These are phyloP conservation scores for Magnusiomyces ingens DNA, from an alignment of 1,139 yeast species.

Conservation along the genomic window DNA sequence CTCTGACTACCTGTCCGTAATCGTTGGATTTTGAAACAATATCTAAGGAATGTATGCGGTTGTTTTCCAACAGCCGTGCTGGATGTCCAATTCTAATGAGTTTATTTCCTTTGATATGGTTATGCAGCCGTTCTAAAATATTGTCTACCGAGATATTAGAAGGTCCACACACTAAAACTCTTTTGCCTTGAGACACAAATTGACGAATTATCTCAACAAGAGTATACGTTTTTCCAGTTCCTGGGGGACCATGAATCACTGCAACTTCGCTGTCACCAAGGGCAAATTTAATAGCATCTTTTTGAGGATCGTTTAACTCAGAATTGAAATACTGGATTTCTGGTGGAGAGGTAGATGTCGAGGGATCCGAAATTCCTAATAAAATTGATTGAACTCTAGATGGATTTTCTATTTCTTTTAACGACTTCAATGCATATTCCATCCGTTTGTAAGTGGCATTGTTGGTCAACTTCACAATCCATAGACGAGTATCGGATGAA, in stretches of 20 bases:
- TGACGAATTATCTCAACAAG: constrained; percentile 80
- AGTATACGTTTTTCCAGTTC: constrained; percentile 81
- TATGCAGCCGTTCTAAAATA: constrained; percentile 69
- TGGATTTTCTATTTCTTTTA: constrained; percentile 41
- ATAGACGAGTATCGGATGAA: constrained; percentile 29
- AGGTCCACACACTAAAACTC: constrained; percentile 88
- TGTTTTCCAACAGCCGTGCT: constrained; percentile 63
- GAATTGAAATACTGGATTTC: constrained; percentile 41
- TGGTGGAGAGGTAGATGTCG: constrained; percentile 14
- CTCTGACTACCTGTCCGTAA: constrained; percentile 56
- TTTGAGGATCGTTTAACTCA: constrained; percentile 65
- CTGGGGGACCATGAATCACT: constrained; percentile 73
- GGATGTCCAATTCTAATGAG: constrained; percentile 89
- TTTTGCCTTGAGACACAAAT: constrained; percentile 50
- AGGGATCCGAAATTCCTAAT: constrained; percentile 25
- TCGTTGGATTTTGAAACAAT: constrained; percentile 59
- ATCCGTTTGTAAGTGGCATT: constrained; percentile 54
- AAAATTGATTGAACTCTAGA: constrained; percentile 24
- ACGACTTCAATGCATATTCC: constrained; percentile 68
- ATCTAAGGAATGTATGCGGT: constrained; percentile 70
- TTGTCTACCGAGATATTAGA: constrained; percentile 95
- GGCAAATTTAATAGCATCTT: constrained; percentile 51
- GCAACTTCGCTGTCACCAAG: constrained; percentile 42
- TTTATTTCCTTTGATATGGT: constrained; percentile 43
- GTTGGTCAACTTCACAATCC: constrained; percentile 37